phyloP scores from a whole-genome alignment of 441 rosid species.

The Aquilaria agallochum region DNA sequence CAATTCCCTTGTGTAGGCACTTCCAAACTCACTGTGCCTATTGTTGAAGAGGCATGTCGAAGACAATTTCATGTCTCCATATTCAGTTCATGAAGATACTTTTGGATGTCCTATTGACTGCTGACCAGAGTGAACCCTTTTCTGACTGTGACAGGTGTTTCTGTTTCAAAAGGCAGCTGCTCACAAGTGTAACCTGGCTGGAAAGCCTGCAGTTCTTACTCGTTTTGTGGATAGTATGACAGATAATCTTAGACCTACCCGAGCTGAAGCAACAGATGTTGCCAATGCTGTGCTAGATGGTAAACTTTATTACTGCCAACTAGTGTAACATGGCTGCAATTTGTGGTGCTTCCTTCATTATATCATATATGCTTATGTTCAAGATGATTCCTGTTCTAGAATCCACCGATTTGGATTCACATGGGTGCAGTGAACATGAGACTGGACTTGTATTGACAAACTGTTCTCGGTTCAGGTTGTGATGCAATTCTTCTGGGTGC shows the following conservation, averaged over 20 bases:
- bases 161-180: slow-evolving; percentile 43
- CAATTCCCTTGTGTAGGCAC: too few species aligned
- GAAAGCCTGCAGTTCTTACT: slow-evolving; percentile 43
- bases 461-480: slow-evolving; percentile 26
- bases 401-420: not conserved
- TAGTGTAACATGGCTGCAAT: slow-evolving; percentile 1
- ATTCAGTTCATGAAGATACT: too few species aligned
- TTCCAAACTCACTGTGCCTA: too few species aligned
- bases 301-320: slow-evolving; percentile 14
- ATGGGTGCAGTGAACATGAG: not conserved
- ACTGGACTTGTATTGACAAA: slow-evolving; percentile 6
- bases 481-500: slow-evolving; percentile 57
- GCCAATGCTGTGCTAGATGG: slow-evolving; percentile 52
- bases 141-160: slow-evolving; percentile 30
- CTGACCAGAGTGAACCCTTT: not conserved
- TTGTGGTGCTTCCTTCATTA: slow-evolving; percentile 1
- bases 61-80: too few species aligned
- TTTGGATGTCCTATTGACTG: too few species aligned
- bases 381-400: not conserved
- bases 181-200: slow-evolving; percentile 47
- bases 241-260: slow-evolving; percentile 48
- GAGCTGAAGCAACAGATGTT: slow-evolving; percentile 54
- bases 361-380: slow-evolving; percentile 6
- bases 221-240: slow-evolving; percentile 51
- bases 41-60: too few species aligned